phyloP scores from a whole-genome alignment of 129 eudicot genomes.

The Sambucus nigra region DNA sequence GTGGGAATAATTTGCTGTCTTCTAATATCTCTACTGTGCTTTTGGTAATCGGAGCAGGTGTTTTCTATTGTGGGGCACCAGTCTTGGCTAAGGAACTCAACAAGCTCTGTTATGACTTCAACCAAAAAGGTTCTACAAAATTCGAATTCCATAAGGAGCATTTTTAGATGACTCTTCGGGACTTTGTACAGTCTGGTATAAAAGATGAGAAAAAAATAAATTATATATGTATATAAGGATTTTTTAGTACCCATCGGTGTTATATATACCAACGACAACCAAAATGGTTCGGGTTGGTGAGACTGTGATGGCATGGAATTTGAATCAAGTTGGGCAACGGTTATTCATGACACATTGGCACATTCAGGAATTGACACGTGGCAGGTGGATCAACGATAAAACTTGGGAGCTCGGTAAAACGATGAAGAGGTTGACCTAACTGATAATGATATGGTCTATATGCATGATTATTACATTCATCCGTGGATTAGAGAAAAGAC shows the following conservation, averaged over 20 bases:
- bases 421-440: constrained; percentile 1
- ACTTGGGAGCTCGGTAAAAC: too few relatives aligned
- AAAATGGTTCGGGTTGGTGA: constrained; percentile 5
- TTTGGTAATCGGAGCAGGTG: constrained; percentile 47
- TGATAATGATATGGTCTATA: constrained; percentile 1
- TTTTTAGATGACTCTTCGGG: constrained; percentile 31
- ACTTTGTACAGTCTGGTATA: background rate
- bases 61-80: constrained; percentile 93
- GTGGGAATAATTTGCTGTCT: background rate
- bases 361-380: background rate
- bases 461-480: background rate
- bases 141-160: constrained; percentile 94
- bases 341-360: background rate
- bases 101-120: constrained; percentile 63
- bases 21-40: background rate
- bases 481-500: background rate
- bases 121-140: constrained; percentile 83
- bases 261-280: constrained; percentile 6
- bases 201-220: background rate
- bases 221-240: background rate
- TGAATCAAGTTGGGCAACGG: background rate
- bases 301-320: background rate
- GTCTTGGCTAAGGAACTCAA: constrained; percentile 78
- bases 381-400: background rate
- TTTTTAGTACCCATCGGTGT: constrained; percentile 1